Evolutionary conservation across 805 yeast species (phyloP).

Genomic region (Kurtzmaniella cleridarum): DNA sequence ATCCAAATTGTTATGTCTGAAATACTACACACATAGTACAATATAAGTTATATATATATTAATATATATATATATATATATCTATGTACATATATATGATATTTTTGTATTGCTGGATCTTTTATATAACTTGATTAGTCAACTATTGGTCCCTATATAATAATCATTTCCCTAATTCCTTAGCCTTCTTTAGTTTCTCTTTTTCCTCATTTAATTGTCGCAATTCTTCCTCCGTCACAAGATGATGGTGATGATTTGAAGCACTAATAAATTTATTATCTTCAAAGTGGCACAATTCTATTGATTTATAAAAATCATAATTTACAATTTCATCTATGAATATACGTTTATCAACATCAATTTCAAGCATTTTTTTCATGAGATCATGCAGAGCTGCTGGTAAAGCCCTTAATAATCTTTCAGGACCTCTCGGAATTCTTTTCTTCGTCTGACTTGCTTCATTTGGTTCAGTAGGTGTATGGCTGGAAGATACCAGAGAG

Average conservation of each 20-base stretch:
- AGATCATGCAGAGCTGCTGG: conserved; percentile 63
- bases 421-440: conserved; percentile 51
- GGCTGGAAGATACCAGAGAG: neutral
- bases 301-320: conserved; percentile 54
- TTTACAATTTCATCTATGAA: conserved; percentile 49
- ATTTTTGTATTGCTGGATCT: too few species aligned
- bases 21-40: too few species aligned
- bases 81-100: too few species aligned
- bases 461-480: neutral
- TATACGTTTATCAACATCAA: conserved; percentile 56
- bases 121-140: too few species aligned
- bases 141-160: too few species aligned
- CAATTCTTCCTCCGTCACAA: conserved; percentile 63
- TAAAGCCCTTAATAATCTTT: conserved; percentile 61
- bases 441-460: conserved; percentile 7
- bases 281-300: conserved; percentile 47
- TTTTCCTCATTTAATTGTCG: conserved; percentile 28
- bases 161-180: conserved; percentile 10
- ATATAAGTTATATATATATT: too few species aligned
- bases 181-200: conserved; percentile 19
- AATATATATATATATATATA: too few species aligned
- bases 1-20: too few species aligned
- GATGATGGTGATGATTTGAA: conserved; percentile 55
- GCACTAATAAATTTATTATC: conserved; percentile 14
- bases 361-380: conserved; percentile 58